Evolutionary conservation across 1,284 basidiomycete genomes (phyloP).

Genomic region (Tremellales sp.): DNA sequence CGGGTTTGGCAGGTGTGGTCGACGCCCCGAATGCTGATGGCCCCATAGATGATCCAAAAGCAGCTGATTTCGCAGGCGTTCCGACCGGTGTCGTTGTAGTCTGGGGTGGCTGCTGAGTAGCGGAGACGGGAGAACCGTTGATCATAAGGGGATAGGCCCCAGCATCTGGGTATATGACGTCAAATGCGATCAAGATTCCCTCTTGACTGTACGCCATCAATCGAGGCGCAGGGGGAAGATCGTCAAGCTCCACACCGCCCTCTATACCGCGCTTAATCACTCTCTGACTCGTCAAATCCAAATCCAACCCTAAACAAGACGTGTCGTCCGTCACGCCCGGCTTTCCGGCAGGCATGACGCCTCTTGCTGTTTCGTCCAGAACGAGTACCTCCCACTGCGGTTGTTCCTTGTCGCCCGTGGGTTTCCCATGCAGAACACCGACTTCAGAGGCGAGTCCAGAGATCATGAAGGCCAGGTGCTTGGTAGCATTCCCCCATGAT

Average conservation of each 20-base stretch:
- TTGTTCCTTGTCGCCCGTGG: conserved; percentile 18
- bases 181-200: conserved; percentile 53
- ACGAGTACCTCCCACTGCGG: conserved; percentile 51
- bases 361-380: conserved; percentile 53
- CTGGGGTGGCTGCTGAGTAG: too few species aligned
- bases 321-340: conserved; percentile 49
- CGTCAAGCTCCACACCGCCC: conserved; percentile 49
- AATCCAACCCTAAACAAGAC: conserved; percentile 50
- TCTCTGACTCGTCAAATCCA: conserved; percentile 52
- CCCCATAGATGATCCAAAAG: conserved; percentile 3
- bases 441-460: conserved; percentile 50
- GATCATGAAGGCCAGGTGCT: conserved; percentile 50
- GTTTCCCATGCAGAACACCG: conserved; percentile 36
- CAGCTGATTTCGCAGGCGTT: not conserved
- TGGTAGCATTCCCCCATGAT: conserved; percentile 43
- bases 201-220: conserved; percentile 53
- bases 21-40: conserved; percentile 7
- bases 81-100: too few species aligned
- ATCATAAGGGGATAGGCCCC: conserved; percentile 50
- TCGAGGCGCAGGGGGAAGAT: conserved; percentile 50
- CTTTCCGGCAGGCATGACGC: conserved; percentile 50
- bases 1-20: conserved; percentile 9
- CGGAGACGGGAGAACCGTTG: too few species aligned
- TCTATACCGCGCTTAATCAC: conserved; percentile 49
- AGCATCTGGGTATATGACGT: conserved; percentile 48